These are phyloP conservation scores for Phaeosphaeria sp. DNA, from an alignment of 2,329 filamentous ascomycete species.

Conservation along the genomic window DNA sequence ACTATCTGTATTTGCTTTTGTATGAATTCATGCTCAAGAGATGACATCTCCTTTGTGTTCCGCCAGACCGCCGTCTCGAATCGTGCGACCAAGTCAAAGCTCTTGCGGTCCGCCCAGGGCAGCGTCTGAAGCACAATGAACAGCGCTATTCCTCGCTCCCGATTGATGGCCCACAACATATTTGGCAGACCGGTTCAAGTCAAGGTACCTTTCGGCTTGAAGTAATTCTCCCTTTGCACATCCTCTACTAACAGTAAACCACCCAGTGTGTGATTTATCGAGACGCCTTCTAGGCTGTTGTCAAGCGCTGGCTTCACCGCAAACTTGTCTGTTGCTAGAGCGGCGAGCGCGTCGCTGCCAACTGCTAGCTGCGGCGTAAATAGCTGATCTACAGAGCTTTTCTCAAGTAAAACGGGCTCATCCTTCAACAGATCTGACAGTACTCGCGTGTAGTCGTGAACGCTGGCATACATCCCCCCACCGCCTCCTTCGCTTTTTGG, in stretches of 20 bases:
- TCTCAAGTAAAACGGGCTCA: conserved; percentile 19
- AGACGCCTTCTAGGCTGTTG: conserved; percentile 16
- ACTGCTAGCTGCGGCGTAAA: conserved; percentile 31
- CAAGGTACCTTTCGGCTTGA: conserved; percentile 26
- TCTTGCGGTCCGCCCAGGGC: conserved; percentile 27
- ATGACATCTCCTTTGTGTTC: conserved; percentile 4
- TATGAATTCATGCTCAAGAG: too few species aligned
- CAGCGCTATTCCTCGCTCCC: conserved; percentile 24
- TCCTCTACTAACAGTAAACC: conserved; percentile 25
- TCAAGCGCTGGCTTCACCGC: conserved; percentile 13
- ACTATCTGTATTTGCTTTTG: too few species aligned
- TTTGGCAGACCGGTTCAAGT: conserved; percentile 33
- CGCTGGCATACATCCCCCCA: conserved; percentile 25
- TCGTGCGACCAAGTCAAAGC: conserved; percentile 14
- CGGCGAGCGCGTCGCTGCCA: conserved; percentile 26
- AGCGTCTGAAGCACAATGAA: conserved; percentile 30
- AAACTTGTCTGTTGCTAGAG: conserved; percentile 29
- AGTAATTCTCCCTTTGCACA: conserved; percentile 18
- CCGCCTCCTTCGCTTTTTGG: conserved; percentile 25
- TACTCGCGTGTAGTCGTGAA: conserved; percentile 30
- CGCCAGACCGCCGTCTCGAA: conserved; percentile 35
- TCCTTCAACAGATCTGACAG: conserved; percentile 28
- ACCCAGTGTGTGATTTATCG: conserved; percentile 22
- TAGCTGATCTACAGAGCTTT: conserved; percentile 23
- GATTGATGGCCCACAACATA: conserved; percentile 29